phyloP scores from a whole-genome alignment of 1,284 basidiomycete genomes.

The Pseudozyma thailandica region DNA sequence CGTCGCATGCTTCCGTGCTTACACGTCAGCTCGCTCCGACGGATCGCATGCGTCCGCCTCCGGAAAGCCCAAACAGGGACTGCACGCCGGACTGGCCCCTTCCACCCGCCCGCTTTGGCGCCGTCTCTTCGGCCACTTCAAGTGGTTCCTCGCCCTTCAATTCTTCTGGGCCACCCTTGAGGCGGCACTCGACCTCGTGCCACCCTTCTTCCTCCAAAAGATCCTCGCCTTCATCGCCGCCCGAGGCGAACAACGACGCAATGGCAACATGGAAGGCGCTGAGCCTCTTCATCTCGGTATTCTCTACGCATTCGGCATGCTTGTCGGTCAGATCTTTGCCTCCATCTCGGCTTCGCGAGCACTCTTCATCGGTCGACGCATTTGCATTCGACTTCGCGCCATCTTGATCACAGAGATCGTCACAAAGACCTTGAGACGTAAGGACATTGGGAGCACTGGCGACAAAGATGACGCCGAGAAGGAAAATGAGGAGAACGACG shows the following conservation, averaged over 20 bases:
- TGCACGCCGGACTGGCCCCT: conserved; percentile 59
- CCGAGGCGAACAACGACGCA: conserved; percentile 34
- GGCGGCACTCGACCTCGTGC: conserved; percentile 70
- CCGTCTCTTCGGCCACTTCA: conserved; percentile 69
- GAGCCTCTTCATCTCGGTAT: conserved; percentile 71
- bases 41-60: not conserved
- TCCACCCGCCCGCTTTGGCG: conserved; percentile 64
- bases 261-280: conserved; percentile 18
- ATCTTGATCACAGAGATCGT: conserved; percentile 73
- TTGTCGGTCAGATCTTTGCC: conserved; percentile 69
- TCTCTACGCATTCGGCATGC: conserved; percentile 71
- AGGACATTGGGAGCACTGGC: conserved; percentile 67
- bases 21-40: conserved; percentile 32
- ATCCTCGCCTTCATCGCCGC: conserved; percentile 70
- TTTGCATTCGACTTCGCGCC: conserved; percentile 69
- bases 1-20: conserved; percentile 62
- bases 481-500: conserved; percentile 21
- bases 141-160: conserved; percentile 58
- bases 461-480: conserved; percentile 35
- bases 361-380: conserved; percentile 71
- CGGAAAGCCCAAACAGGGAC: conserved; percentile 15
- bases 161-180: conserved; percentile 70
- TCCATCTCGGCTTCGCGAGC: conserved; percentile 69
- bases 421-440: conserved; percentile 72
- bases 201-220: conserved; percentile 71